Evolutionary conservation across 192 early-diverging fungal genomes (phyloP).

Genomic region (Lobosporangium transversale): DNA sequence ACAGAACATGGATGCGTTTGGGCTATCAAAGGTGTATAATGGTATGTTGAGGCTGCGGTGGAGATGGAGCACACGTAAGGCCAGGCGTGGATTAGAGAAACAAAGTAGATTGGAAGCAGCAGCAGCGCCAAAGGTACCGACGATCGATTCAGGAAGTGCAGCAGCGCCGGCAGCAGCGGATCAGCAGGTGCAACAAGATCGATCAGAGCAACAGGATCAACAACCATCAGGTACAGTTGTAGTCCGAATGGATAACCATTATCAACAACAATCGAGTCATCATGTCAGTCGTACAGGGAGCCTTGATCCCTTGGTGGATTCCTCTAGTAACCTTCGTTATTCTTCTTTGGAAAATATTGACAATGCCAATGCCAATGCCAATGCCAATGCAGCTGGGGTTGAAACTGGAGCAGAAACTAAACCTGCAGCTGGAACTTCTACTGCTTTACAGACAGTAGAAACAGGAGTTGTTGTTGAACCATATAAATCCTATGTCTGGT

Average conservation of each 20-base stretch:
- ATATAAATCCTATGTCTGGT: slow-evolving; percentile 40
- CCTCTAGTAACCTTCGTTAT: slow-evolving; percentile 9
- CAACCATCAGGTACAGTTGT: slow-evolving; percentile 44
- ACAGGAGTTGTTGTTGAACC: slow-evolving; percentile 12
- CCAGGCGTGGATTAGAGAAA: not conserved
- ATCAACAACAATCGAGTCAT: not conserved
- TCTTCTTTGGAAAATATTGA: slow-evolving; percentile 9
- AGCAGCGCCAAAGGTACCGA: slow-evolving; percentile 4
- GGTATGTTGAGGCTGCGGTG: slow-evolving; percentile 23
- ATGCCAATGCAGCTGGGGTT: not conserved
- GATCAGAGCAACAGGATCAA: not conserved
- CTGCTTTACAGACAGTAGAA: not conserved
- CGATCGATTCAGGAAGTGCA: slow-evolving; percentile 17
- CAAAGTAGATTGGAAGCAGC: slow-evolving; percentile 17
- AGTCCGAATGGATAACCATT: slow-evolving; percentile 8
- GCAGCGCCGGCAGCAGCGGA: too few relatives aligned
- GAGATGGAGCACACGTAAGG: slow-evolving; percentile 13
- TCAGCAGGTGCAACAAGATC: not conserved
- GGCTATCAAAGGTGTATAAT: slow-evolving; percentile 29
- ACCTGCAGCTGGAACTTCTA: not conserved
- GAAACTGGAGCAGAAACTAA: not conserved
- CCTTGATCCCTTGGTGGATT: slow-evolving; percentile 15
- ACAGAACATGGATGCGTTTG: slow-evolving; percentile 51
- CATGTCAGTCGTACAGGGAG: slow-evolving; percentile 38
- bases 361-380: not conserved